These are phyloP conservation scores for Saururus chinensis DNA, from an alignment of 164 flowering plant genomes.

Conservation along the genomic window DNA sequence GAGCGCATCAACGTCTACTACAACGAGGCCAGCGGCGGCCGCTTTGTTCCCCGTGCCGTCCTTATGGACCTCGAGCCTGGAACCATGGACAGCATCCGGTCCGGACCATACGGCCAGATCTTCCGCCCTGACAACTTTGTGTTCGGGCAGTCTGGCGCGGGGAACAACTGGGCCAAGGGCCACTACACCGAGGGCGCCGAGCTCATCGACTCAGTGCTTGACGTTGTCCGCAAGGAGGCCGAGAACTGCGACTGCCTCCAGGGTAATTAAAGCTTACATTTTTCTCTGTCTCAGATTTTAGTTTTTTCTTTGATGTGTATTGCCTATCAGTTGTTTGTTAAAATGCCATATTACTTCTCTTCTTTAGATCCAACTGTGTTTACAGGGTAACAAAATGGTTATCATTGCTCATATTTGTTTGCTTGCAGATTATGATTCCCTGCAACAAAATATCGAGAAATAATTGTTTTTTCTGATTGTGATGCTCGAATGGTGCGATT, in stretches of 20 bases:
- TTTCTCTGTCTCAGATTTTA: neutral
- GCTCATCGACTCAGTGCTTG: conserved; percentile 37
- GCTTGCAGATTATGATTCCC: too few relatives aligned
- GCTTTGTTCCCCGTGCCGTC: conserved; percentile 42
- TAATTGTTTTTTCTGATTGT: too few relatives aligned
- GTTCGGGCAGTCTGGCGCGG: conserved; percentile 39
- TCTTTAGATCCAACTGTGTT: too few relatives aligned
- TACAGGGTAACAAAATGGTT: too few relatives aligned
- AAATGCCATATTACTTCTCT: too few relatives aligned
- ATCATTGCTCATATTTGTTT: too few relatives aligned
- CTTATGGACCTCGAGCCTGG: conserved; percentile 50
- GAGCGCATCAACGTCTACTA: conserved; percentile 46
- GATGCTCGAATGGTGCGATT: too few relatives aligned
- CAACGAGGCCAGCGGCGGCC: conserved; percentile 43
- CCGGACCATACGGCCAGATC: conserved; percentile 40
- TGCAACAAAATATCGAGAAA: too few relatives aligned
- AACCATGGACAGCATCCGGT: conserved; percentile 39
- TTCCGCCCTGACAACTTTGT: conserved; percentile 42
- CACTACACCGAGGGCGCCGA: conserved; percentile 44
- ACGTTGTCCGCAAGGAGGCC: conserved; percentile 40
- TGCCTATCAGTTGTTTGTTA: neutral
- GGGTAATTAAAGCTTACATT: conserved; percentile 9
- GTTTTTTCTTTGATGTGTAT: neutral
- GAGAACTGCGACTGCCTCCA: conserved; percentile 40
- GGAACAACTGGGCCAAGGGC: conserved; percentile 43